Conservation (phyloP, 371 early-diverging fungal species). For the Actinomortierella wolfii region DNA sequence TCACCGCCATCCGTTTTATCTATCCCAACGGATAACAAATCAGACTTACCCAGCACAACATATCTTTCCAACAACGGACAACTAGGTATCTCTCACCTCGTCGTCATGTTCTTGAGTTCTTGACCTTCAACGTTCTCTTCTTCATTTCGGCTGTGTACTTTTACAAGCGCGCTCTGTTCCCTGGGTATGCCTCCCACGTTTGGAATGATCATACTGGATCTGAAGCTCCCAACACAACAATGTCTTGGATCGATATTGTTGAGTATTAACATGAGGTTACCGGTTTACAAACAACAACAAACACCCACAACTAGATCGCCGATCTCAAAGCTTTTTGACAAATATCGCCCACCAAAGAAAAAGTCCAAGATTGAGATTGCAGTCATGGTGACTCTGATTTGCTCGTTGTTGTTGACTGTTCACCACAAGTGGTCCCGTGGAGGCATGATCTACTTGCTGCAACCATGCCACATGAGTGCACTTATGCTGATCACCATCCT, state of each 20-base stretch:
- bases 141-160: constrained; percentile 48
- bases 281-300: not conserved
- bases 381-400: constrained; percentile 46
- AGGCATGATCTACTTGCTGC: constrained; percentile 57
- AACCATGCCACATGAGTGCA: constrained; percentile 71
- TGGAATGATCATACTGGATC: too few relatives aligned
- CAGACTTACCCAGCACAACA: not conserved
- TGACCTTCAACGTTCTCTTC: constrained; percentile 57
- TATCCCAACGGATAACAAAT: not conserved
- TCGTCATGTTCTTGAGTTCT: constrained; percentile 61
- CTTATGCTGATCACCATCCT: constrained; percentile 55
- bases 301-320: constrained; percentile 34
- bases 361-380: constrained; percentile 49
- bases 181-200: too few relatives aligned
- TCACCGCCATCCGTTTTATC: not conserved
- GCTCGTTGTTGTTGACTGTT: constrained; percentile 51
- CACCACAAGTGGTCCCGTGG: constrained; percentile 55
- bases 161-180: constrained; percentile 49
- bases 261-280: too few relatives aligned
- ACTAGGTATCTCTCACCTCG: constrained; percentile 63
- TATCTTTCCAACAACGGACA: not conserved
- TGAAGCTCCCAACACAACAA: not conserved
- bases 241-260: too few relatives aligned
- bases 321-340: constrained; percentile 20
- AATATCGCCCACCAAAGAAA: constrained; percentile 20